These are phyloP conservation scores for Mortierella sp. DNA, from an alignment of 371 early-diverging fungal genomes.

Conservation along the genomic window DNA sequence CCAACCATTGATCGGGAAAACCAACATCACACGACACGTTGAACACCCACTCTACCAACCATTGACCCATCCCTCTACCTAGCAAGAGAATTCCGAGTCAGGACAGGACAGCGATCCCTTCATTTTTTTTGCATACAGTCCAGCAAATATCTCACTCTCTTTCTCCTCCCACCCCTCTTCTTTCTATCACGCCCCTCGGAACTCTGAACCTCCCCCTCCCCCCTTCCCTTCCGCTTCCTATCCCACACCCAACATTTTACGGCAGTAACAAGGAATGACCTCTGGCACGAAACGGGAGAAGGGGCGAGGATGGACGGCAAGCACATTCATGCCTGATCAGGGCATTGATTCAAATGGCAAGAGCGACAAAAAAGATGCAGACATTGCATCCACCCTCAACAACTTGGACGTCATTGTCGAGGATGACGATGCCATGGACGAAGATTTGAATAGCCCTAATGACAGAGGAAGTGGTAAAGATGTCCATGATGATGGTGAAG, in stretches of 20 bases:
- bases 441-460: constrained; percentile 11
- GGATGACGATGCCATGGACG: constrained; percentile 25
- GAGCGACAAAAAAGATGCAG: too few species aligned
- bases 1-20: too few species aligned
- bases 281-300: constrained; percentile 34
- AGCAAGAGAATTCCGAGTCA: neutral
- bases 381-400: neutral
- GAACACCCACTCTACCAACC: neutral
- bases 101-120: neutral
- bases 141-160: neutral
- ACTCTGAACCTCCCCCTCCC: neutral
- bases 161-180: neutral
- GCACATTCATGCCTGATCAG: constrained; percentile 29
- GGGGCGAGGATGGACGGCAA: constrained; percentile 39
- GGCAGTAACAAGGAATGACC: too few species aligned
- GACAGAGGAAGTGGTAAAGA: neutral
- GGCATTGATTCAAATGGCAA: too few species aligned
- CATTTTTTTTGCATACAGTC: neutral
- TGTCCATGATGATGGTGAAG: neutral
- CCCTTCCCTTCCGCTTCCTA: neutral
- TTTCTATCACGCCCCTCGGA: neutral
- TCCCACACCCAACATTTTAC: neutral
- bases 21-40: too few species aligned
- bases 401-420: constrained; percentile 37
- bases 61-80: neutral